These are phyloP conservation scores for Voacanga thouarsii DNA, from an alignment of 257 asterid genomes.

Conservation along the genomic window DNA sequence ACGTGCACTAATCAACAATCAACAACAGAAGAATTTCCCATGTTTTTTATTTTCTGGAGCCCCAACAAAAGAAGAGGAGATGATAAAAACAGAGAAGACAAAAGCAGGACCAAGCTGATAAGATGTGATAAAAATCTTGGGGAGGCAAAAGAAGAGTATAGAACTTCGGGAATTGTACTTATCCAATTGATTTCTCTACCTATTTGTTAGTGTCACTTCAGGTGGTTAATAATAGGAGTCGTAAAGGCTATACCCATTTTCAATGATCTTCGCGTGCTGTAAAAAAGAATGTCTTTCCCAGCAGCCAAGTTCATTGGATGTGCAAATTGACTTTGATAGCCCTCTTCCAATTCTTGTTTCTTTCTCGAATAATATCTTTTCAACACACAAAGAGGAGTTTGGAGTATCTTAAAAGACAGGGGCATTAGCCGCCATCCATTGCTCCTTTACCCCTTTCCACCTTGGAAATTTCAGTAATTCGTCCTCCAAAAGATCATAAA, in stretches of 20 bases:
- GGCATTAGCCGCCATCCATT: conserved; percentile 9
- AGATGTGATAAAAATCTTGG: too few relatives aligned
- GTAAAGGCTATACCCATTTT: too few relatives aligned
- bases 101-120: too few relatives aligned
- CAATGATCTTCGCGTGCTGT: not conserved
- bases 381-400: not conserved
- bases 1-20: too few relatives aligned
- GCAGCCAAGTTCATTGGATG: conserved; percentile 7
- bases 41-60: too few relatives aligned
- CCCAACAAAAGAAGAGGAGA: too few relatives aligned
- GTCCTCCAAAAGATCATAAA: too few relatives aligned
- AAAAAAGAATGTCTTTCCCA: not conserved
- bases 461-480: not conserved
- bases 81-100: too few relatives aligned
- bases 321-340: conserved; percentile 3
- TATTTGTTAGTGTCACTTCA: not conserved
- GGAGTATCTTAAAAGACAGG: not conserved
- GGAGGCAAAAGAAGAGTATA: not conserved
- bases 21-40: too few relatives aligned
- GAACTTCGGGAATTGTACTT: not conserved
- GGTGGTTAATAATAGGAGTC: not conserved
- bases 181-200: not conserved
- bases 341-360: not conserved
- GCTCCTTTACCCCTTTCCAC: not conserved
- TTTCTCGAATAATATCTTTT: conserved; percentile 5